These are phyloP conservation scores for Herpetospermum pedunculosum DNA, from an alignment of 306 rosid species.

Conservation along the genomic window DNA sequence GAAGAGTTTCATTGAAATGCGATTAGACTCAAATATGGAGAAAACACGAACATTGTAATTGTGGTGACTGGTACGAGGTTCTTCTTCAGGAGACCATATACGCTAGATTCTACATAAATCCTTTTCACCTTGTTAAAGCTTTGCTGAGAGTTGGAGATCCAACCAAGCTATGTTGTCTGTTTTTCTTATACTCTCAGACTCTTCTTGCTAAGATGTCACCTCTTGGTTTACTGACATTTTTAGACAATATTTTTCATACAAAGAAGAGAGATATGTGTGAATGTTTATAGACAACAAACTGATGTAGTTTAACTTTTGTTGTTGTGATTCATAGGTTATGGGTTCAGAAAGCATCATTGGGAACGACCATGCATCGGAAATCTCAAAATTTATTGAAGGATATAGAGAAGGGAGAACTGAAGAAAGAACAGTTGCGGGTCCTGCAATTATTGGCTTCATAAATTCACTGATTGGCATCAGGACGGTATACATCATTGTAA, in stretches of 20 bases:
- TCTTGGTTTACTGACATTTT: too few relatives aligned
- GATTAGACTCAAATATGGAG: not conserved
- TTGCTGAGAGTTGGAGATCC: not conserved
- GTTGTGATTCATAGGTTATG: slow-evolving; percentile 34
- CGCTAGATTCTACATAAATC: not conserved
- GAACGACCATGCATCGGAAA: slow-evolving; percentile 62
- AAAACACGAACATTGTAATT: not conserved
- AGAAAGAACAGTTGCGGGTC: slow-evolving; percentile 34
- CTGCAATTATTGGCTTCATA: slow-evolving; percentile 31
- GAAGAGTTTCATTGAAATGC: not conserved
- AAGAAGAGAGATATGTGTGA: not conserved
- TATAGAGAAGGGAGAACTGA: slow-evolving; percentile 68
- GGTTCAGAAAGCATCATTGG: slow-evolving; percentile 61
- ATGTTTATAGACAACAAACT: not conserved
- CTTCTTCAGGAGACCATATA: not conserved
- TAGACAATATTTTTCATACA: too few relatives aligned
- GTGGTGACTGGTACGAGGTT: not conserved
- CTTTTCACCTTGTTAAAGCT: not conserved
- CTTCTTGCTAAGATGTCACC: not conserved
- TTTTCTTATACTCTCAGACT: not conserved
- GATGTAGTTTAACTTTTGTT: slow-evolving; percentile 4
- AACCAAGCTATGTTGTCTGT: not conserved
- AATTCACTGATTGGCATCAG: slow-evolving; percentile 46
- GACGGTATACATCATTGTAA: slow-evolving; percentile 50
- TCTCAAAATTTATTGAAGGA: slow-evolving; percentile 63